A percentile compares a stretch with the other conserved stretches of the same genome.
phyloP scores from a whole-genome alignment of 148 eudicot species.

The Camellia sinensis region DNA sequence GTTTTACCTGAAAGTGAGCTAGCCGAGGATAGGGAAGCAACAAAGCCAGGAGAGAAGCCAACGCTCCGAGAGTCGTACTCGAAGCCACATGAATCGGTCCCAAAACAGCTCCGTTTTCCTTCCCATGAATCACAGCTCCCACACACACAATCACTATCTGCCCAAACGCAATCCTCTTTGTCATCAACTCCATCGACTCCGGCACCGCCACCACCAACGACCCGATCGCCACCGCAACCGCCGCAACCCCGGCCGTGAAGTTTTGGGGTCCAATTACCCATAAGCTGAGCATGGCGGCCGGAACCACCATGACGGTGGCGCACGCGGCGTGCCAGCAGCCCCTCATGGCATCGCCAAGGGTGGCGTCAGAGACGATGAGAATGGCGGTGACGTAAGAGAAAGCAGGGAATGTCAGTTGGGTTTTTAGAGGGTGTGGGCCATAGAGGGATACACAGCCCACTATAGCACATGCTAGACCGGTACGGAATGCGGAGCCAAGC shows the following conservation, averaged over 20 bases:
- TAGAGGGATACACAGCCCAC: constrained; percentile 41
- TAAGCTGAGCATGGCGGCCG: constrained; percentile 32
- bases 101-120: constrained; percentile 19
- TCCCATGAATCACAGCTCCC: constrained; percentile 32
- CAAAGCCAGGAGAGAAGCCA: constrained; percentile 48
- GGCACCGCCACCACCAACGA: constrained; percentile 46
- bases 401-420: constrained; percentile 34
- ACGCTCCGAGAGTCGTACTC: constrained; percentile 48
- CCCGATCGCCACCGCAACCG: constrained; percentile 25
- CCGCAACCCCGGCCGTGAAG: constrained; percentile 26
- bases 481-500: constrained; percentile 37
- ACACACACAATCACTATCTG: constrained; percentile 51
- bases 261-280: constrained; percentile 27
- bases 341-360: constrained; percentile 34
- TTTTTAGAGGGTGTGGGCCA: constrained; percentile 31
- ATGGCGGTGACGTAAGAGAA: constrained; percentile 49
- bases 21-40: constrained; percentile 45
- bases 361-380: constrained; percentile 41
- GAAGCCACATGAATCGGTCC: constrained; percentile 47
- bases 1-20: constrained; percentile 41
- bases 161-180: constrained; percentile 52
- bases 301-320: constrained; percentile 46
- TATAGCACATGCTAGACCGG: constrained; percentile 40
- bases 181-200: constrained; percentile 28
- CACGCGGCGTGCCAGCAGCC: constrained; percentile 45